Conservation (phyloP, 139 green algal species). For the Chlamydomonas incerta region DNA sequence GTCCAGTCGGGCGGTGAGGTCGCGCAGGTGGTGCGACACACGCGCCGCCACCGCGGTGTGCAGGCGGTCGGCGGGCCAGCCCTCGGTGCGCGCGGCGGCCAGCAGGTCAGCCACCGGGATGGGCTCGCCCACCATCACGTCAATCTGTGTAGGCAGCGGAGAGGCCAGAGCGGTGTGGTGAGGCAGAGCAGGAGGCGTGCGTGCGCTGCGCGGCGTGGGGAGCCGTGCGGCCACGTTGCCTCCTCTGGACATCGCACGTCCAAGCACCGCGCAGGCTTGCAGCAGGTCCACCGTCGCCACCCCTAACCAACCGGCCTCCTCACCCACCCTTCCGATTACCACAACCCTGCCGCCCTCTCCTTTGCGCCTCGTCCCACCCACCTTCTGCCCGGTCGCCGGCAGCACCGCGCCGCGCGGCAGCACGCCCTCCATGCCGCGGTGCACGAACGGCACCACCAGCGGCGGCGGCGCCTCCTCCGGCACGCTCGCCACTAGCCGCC, state of each 20-base stretch:
- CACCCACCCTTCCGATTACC: too few relatives aligned
- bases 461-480: constrained; percentile 52
- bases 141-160: constrained; percentile 56
- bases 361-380: constrained; percentile 2
- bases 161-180: not conserved
- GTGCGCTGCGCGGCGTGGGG: too few relatives aligned
- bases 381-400: constrained; percentile 65
- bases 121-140: constrained; percentile 81
- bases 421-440: constrained; percentile 87
- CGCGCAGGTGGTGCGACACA: constrained; percentile 31
- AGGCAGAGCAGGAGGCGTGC: too few relatives aligned
- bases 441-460: constrained; percentile 90
- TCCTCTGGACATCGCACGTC: too few relatives aligned
- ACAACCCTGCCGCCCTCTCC: too few relatives aligned
- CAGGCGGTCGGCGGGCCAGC: constrained; percentile 66
- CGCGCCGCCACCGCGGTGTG: constrained; percentile 64
- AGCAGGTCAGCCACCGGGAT: constrained; percentile 77
- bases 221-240: too few relatives aligned
- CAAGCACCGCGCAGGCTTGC: too few relatives aligned
- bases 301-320: too few relatives aligned
- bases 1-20: constrained; percentile 13
- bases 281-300: too few relatives aligned
- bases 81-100: constrained; percentile 20
- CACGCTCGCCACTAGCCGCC: constrained; percentile 69
- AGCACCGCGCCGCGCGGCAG: constrained; percentile 76